These are phyloP conservation scores for Cladophialophora immunda DNA, from an alignment of 2,329 filamentous ascomycete species.

Conservation along the genomic window DNA sequence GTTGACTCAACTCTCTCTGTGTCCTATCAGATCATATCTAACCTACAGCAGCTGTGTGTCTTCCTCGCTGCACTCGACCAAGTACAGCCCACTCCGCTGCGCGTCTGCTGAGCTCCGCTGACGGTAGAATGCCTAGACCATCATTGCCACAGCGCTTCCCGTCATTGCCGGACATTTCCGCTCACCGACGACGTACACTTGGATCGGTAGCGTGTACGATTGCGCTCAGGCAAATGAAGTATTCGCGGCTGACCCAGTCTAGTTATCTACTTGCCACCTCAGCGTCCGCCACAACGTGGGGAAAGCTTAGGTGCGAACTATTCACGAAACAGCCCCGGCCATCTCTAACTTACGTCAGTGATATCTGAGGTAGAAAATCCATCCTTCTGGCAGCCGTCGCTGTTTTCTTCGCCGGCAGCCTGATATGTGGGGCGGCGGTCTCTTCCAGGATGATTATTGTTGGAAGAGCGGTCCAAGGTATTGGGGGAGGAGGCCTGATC, in stretches of 20 bases:
- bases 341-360: too few relatives aligned
- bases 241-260: too few relatives aligned
- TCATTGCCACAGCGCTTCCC: slow-evolving; percentile 69
- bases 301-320: too few relatives aligned
- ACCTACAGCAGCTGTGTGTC: too few relatives aligned
- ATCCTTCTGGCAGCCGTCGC: slow-evolving; percentile 59
- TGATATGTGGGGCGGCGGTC: slow-evolving; percentile 58
- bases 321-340: too few relatives aligned
- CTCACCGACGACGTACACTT: slow-evolving; percentile 57
- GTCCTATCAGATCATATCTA: too few relatives aligned
- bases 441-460: slow-evolving; percentile 59
- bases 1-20: too few relatives aligned
- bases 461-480: slow-evolving; percentile 64
- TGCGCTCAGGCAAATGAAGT: too few relatives aligned
- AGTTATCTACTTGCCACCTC: slow-evolving; percentile 59
- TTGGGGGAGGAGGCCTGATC: slow-evolving; percentile 57
- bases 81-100: too few relatives aligned
- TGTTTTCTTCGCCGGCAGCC: slow-evolving; percentile 62
- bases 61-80: too few relatives aligned
- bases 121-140: too few relatives aligned
- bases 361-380: slow-evolving; percentile 65
- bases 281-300: slow-evolving; percentile 50
- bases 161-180: slow-evolving; percentile 65
- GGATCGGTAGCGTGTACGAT: slow-evolving; percentile 63
- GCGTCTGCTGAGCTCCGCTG: too few relatives aligned